A percentile compares a stretch with the other conserved stretches of the same genome.
Conservation (phyloP, 179 eudicot species). For the Spergularia azorica region DNA sequence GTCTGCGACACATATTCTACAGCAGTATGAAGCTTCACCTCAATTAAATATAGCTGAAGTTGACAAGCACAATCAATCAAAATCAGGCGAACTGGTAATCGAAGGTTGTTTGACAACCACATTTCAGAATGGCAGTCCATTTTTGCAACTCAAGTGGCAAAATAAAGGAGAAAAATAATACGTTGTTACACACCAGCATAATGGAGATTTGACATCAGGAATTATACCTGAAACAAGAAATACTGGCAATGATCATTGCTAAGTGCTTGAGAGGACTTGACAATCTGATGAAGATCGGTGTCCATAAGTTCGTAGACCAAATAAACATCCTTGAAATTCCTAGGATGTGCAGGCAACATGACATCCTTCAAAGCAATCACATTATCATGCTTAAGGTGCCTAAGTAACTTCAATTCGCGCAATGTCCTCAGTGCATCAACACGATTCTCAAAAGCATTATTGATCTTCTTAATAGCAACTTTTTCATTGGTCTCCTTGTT, state of each 20-base stretch:
- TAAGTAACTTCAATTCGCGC: constrained; percentile 12
- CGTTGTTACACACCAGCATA: neutral
- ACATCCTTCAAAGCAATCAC: constrained; percentile 52
- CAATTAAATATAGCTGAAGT: too few species aligned
- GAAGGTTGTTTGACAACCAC: too few species aligned
- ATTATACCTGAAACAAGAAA: constrained; percentile 21
- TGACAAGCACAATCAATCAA: too few species aligned
- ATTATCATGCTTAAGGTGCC: constrained; percentile 31
- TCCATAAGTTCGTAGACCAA: constrained; percentile 20
- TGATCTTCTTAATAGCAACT: constrained; percentile 20
- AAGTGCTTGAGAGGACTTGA: constrained; percentile 18
- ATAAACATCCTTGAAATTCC: constrained; percentile 16
- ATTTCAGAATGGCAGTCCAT: too few species aligned
- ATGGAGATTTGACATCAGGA: too few species aligned
- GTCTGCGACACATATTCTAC: too few species aligned
- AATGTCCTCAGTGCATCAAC: constrained; percentile 17
- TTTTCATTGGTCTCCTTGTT: constrained; percentile 14
- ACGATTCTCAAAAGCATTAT: constrained; percentile 13
- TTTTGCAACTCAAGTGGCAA: neutral
- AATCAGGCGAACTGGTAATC: too few species aligned
- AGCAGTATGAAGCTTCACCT: too few species aligned
- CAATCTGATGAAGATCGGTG: constrained; percentile 20
- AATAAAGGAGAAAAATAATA: neutral
- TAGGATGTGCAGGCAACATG: constrained; percentile 57
- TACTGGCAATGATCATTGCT: constrained; percentile 11